Evolutionary conservation across 805 yeast genomes (phyloP).

Genomic region (Maudiozyma serrabonitensis): DNA sequence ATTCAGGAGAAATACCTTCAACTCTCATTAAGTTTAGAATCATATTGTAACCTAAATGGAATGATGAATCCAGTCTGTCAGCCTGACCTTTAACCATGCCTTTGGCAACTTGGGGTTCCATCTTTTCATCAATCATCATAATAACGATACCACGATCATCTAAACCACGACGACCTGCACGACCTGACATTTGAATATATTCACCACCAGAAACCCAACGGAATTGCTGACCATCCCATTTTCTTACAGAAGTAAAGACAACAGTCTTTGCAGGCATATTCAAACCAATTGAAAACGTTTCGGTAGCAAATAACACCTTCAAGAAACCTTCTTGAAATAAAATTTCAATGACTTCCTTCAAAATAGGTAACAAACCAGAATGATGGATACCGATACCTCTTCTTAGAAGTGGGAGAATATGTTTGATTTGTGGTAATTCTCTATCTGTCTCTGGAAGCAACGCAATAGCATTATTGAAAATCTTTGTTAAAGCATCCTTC

Average conservation of each 20-base stretch:
- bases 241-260: slow-evolving; percentile 92
- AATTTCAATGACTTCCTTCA: slow-evolving; percentile 92
- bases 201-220: slow-evolving; percentile 99
- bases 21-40: slow-evolving; percentile 90
- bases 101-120: slow-evolving; percentile 99
- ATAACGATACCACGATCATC: slow-evolving; percentile 99
- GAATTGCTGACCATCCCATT: slow-evolving; percentile 96
- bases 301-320: slow-evolving; percentile 94
- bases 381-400: slow-evolving; percentile 99
- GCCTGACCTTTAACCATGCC: slow-evolving; percentile 99
- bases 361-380: slow-evolving; percentile 86
- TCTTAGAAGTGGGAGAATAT: slow-evolving; percentile 75
- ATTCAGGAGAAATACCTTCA: slow-evolving; percentile 97
- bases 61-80: slow-evolving; percentile 93
- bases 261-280: slow-evolving; percentile 99
- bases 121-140: slow-evolving; percentile 98
- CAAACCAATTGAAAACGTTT: slow-evolving; percentile 94
- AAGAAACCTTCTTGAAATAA: slow-evolving; percentile 92
- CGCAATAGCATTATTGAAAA: slow-evolving; percentile 82
- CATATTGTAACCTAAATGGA: slow-evolving; percentile 96
- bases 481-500: slow-evolving; percentile 80
- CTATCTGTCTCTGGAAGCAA: slow-evolving; percentile 84
- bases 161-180: slow-evolving; percentile 99
- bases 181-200: slow-evolving; percentile 98
- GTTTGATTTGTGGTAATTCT: slow-evolving; percentile 89